Evolutionary conservation across 83 land plant genomes (phyloP), one percentile per base, ranked within the genome.

Genomic region (Diphasiastrum complanatum): DNA sequence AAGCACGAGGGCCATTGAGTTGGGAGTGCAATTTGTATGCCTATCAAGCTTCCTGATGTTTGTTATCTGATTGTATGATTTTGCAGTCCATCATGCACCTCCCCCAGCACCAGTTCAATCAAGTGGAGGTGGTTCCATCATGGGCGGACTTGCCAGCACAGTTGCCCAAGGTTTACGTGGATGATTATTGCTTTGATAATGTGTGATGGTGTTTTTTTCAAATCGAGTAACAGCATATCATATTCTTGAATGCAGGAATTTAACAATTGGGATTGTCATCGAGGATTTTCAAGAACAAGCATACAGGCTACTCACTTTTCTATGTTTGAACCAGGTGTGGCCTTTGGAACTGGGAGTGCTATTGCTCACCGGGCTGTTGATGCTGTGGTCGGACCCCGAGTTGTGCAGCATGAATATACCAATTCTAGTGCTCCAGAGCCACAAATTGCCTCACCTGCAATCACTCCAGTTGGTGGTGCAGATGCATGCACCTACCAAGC

Each of bases 141-240:
- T 41, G 45, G 45, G 45, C 45, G 45, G 45, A 14, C 45, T 41
- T 41, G 45, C 45, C 18, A 41, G 45, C 45, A 41, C 45, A 41
- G 45, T 41, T 14, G 45, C 45, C 12, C 45, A 41, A 41, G 45
- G 45, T 41, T 14, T 14, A 0, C n/a, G 12, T 18, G 12, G 12
- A 0, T 41, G 12, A 18, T 14, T 41, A 41, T 41, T 14, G 0
- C 45, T 41, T 18, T 41, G 45, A 14, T 1, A 14, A 0, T 41
- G 45, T 41, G n/a, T 41, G 45, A 41, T 41, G 45, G 45, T 14
- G 45, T 41, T 0, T 41, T 41, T 1, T 14, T 41, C 1, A 41
- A 41, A 14, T 41, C 45, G n/a, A 18, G n/a, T n/a, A n/a, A n/a
- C n/a, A n/a, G n/a, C n/a, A n/a, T n/a, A n/a, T n/a, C n/a, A n/a